Base-by-base conservation (phyloP, 768 basidiomycete species). In the Melanogaster broomeanus region DNA sequence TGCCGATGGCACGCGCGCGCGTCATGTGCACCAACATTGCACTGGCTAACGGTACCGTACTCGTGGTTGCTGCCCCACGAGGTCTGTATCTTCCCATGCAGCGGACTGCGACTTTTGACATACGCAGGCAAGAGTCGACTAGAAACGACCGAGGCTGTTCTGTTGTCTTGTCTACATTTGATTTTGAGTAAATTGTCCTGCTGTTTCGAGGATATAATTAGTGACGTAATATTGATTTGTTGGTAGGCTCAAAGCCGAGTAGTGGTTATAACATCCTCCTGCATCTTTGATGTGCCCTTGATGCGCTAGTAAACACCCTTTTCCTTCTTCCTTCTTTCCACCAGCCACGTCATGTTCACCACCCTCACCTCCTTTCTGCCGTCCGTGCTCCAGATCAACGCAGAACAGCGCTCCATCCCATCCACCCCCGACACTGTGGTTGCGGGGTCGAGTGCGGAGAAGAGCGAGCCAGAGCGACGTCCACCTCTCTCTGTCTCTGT, bases 331-430 rank as follows among this genome's bases (percentile, higher is more conserved):
- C 7, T 25, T 16, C 27, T 15, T 9, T 42, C 8, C 25, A 11
- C 54, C 21, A 38, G 31, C 58, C 70, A 82, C 83, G 81, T 76
- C 70, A 82, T 83, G 81, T 76, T 83, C 63, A 75, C 81, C 49
- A 75, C 76, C 45, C 65, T 82, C 48, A 72, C 81, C 7, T 76
- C 77, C 2, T 75, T 80, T 54, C 63, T 83, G 0, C 80, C 81
- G 34, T 69, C 77, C 27, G 65, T 70, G n/a, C 65, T 80, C n/a
- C 78, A 79, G 59, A 40, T 59, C 51, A 35, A 51, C 50, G 60
- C 52, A 33, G 50, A 55, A 42, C 69, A 60, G 56, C 60, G 19
- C 45, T 22, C 63, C 59, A 61, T 57, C 57, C 54, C 31, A 15
- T 51, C 53, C 27, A 48, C 51, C 55, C 42, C 35, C 51, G 40